These are phyloP conservation scores for Saccharomycopsis capsularis DNA, from an alignment of 805 yeast genomes.

Conservation along the genomic window DNA sequence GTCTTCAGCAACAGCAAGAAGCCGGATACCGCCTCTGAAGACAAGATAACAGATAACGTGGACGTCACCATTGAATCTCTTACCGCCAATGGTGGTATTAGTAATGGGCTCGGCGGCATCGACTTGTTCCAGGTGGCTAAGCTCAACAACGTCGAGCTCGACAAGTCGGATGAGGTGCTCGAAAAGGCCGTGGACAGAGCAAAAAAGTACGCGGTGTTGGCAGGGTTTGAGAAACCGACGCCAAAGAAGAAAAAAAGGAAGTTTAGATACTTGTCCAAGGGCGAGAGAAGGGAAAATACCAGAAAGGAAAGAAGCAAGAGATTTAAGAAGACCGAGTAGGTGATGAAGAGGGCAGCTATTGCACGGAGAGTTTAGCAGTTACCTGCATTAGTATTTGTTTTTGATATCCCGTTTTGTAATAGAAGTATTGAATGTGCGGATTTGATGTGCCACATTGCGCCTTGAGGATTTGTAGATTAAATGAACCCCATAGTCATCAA, in stretches of 20 bases:
- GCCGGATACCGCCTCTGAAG: constrained; percentile 28
- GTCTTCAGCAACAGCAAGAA: constrained; percentile 22
- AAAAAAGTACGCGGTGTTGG: constrained; percentile 44
- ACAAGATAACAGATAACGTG: constrained; percentile 10
- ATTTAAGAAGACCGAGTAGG: constrained; percentile 16
- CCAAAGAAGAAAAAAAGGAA: constrained; percentile 54
- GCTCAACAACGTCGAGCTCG: constrained; percentile 64
- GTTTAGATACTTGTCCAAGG: constrained; percentile 79
- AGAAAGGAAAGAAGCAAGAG: constrained; percentile 36
- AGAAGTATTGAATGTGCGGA: no score
- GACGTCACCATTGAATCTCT: constrained; percentile 42
- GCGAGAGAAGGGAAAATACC: constrained; percentile 61
- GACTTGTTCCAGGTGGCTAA: constrained; percentile 57
- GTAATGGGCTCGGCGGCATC: constrained; percentile 36
- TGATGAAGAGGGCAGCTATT: no score
- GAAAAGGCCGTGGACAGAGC: constrained; percentile 74
- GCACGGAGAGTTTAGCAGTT: no score
- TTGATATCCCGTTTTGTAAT: no score
- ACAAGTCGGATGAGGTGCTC: constrained; percentile 59
- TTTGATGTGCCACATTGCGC: no score
- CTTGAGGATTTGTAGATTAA: no score
- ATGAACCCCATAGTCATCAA: no score
- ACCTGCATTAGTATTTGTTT: no score
- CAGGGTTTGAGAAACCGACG: constrained; percentile 22
- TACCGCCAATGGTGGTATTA: constrained; percentile 33